These are phyloP conservation scores for Secale cereale DNA, from an alignment of 176 grass and related monocot species.

Conservation along the genomic window DNA sequence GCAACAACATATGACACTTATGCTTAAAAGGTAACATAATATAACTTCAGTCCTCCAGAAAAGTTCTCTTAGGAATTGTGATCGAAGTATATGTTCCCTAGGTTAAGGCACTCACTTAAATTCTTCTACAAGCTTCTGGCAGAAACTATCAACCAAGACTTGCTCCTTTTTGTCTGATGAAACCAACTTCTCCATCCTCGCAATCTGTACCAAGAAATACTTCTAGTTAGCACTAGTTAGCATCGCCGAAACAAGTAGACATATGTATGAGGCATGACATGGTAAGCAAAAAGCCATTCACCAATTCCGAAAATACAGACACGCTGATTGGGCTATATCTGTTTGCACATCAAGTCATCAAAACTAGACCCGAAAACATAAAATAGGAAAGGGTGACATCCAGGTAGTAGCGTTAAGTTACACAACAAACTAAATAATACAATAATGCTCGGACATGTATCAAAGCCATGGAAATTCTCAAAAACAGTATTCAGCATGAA, in stretches of 20 bases:
- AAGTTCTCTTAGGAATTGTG: neutral
- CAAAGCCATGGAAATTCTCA: neutral
- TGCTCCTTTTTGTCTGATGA: slow-evolving; percentile 21
- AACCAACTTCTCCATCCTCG: slow-evolving; percentile 50
- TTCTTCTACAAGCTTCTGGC: slow-evolving; percentile 51
- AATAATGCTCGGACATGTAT: neutral
- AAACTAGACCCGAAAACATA: neutral
- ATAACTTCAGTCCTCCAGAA: neutral
- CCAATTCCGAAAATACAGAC: neutral
- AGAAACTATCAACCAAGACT: slow-evolving; percentile 36
- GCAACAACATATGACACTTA: neutral
- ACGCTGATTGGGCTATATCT: neutral
- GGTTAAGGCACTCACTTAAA: slow-evolving; percentile 45
- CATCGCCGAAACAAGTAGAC: neutral
- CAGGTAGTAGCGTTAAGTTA: neutral
- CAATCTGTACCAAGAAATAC: slow-evolving; percentile 35
- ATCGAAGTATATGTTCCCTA: neutral
- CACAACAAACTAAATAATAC: neutral
- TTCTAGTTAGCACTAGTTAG: neutral
- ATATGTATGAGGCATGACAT: neutral
- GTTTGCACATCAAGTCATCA: neutral
- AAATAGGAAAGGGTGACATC: neutral
- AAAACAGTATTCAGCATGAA: neutral
- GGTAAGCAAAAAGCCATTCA: neutral
- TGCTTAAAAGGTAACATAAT: neutral